Evolutionary conservation across 169 alveolate species (phyloP).

Genomic region (Plasmodium vinckei): DNA sequence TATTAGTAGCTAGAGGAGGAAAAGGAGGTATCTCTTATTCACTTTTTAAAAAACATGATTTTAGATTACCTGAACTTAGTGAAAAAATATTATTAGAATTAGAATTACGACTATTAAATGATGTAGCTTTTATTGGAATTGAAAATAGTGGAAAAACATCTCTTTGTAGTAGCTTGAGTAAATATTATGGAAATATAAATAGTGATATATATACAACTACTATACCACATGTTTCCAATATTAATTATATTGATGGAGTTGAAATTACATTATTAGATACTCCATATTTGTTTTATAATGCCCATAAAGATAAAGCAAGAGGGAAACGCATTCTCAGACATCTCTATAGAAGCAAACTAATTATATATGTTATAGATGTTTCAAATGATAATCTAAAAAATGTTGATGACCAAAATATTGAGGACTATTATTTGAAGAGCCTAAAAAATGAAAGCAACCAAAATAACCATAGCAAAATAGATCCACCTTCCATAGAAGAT

Average conservation of each 20-base stretch:
- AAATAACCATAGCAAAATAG: not conserved
- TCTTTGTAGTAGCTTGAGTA: constrained; percentile 82
- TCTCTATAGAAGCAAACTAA: constrained; percentile 81
- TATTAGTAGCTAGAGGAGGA: constrained; percentile 87
- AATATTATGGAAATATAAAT: constrained; percentile 83
- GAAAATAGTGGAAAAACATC: constrained; percentile 86
- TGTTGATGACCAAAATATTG: constrained; percentile 58
- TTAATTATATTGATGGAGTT: constrained; percentile 85
- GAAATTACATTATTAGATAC: constrained; percentile 83
- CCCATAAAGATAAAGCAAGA: constrained; percentile 63
- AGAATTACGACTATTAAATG: constrained; percentile 85
- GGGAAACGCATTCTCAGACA: constrained; percentile 79
- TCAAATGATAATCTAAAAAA: constrained; percentile 62
- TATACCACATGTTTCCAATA: constrained; percentile 84
- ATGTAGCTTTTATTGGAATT: constrained; percentile 84
- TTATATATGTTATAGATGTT: constrained; percentile 83
- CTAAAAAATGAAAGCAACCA: constrained; percentile 2
- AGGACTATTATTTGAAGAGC: constrained; percentile 31
- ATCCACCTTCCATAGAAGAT: not conserved
- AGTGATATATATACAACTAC: constrained; percentile 86
- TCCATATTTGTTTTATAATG: constrained; percentile 79
- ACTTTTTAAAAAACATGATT: constrained; percentile 85
- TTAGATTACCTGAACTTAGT: constrained; percentile 84
- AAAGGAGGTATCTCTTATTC: constrained; percentile 88
- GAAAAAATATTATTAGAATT: constrained; percentile 80